These are phyloP conservation scores for Millerozyma acaciae DNA, from an alignment of 805 yeast genomes.

Conservation along the genomic window DNA sequence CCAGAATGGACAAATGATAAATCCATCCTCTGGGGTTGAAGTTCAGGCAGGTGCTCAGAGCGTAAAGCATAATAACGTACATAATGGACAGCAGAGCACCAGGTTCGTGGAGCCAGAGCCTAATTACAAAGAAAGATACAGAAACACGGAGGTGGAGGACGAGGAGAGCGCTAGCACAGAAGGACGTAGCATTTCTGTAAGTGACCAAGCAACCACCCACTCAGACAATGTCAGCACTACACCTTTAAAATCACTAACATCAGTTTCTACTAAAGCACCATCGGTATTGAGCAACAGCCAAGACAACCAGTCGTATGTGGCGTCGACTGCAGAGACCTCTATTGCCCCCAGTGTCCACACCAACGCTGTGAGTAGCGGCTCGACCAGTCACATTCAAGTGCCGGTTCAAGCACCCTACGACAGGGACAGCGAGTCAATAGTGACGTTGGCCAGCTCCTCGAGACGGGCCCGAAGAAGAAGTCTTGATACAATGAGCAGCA, in stretches of 20 bases:
- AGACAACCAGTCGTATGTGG: slow-evolving; percentile 31
- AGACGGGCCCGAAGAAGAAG: slow-evolving; percentile 38
- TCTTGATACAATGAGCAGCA: slow-evolving; percentile 56
- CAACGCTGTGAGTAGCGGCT: not conserved
- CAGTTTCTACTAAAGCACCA: slow-evolving; percentile 37
- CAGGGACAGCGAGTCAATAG: slow-evolving; percentile 40
- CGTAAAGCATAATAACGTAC: slow-evolving; percentile 1
- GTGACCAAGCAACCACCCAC: slow-evolving; percentile 18
- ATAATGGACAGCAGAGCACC: slow-evolving; percentile 1
- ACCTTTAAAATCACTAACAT: slow-evolving; percentile 45
- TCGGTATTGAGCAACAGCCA: slow-evolving; percentile 31
- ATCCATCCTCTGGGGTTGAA: slow-evolving; percentile 1
- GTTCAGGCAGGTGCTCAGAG: slow-evolving; percentile 1
- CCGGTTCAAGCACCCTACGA: slow-evolving; percentile 17
- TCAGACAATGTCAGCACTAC: slow-evolving; percentile 44
- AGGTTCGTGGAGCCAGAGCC: not conserved
- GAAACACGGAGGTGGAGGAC: slow-evolving; percentile 5
- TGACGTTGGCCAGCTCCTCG: slow-evolving; percentile 40
- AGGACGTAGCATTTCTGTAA: slow-evolving; percentile 6
- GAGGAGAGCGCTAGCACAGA: slow-evolving; percentile 8
- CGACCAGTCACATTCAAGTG: slow-evolving; percentile 1
- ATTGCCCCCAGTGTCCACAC: slow-evolving; percentile 39
- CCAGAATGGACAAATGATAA: slow-evolving; percentile 7
- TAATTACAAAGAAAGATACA: no score
- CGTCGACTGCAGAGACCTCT: slow-evolving; percentile 50